phyloP scores from a whole-genome alignment of 441 rosid genomes.

The Gossypium laxum region DNA sequence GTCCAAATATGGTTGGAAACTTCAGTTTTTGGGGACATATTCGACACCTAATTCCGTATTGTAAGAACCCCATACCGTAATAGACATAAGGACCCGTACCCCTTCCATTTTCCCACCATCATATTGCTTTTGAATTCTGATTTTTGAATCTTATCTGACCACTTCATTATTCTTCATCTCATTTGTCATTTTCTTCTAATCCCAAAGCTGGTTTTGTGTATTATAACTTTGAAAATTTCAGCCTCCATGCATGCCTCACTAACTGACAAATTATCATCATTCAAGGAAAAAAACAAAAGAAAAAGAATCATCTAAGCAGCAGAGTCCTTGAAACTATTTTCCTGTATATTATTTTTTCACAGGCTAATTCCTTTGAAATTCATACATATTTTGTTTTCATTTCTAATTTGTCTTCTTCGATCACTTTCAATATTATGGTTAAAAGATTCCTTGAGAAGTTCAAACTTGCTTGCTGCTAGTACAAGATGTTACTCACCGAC shows the following conservation, averaged over 20 bases:
- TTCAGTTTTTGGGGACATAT: conserved; percentile 24
- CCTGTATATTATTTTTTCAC: conserved; percentile 12
- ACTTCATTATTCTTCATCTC: background rate
- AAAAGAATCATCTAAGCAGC: conserved; percentile 1
- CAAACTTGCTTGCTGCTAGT: conserved; percentile 10
- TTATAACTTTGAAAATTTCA: background rate
- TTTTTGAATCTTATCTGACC: background rate
- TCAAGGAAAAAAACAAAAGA: background rate
- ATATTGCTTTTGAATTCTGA: background rate
- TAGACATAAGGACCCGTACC: background rate
- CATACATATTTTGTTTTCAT: conserved; percentile 12
- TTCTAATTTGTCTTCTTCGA: conserved; percentile 26
- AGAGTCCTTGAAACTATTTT: conserved; percentile 5
- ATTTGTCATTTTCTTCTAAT: conserved; percentile 11
- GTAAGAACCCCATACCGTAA: background rate
- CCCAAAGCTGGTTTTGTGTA: background rate
- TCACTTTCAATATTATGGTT: background rate
- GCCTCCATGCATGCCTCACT: background rate
- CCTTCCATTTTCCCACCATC: background rate
- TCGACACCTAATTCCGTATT: background rate
- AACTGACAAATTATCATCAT: background rate
- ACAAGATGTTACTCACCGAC: background rate
- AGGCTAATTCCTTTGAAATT: conserved; percentile 21
- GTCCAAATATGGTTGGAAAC: conserved; percentile 70
- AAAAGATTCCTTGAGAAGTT: conserved; percentile 23